Evolutionary conservation across 805 yeast genomes (phyloP).

Genomic region (Cyberlindnera xylosilytica): DNA sequence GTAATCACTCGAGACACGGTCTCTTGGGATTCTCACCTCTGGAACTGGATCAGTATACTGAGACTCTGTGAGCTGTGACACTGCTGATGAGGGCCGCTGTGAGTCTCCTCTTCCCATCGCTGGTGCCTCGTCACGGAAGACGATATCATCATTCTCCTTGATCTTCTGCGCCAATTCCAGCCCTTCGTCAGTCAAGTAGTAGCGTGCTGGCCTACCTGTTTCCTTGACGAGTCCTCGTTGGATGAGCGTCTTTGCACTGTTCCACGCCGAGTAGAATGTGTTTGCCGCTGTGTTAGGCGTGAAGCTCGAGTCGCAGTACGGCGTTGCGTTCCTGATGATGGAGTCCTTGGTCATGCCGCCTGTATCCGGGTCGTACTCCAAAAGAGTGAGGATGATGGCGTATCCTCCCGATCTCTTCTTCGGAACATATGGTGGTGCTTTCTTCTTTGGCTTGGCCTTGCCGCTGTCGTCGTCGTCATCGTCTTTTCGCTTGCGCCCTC

Average conservation of each 20-base stretch:
- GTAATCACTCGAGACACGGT: constrained; percentile 4
- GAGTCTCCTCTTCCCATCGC: background rate
- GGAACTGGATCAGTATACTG: constrained; percentile 5
- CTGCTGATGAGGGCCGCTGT: background rate
- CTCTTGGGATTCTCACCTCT: constrained; percentile 3
- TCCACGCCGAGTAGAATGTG: constrained; percentile 76
- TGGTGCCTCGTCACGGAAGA: constrained; percentile 25
- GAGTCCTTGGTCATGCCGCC: constrained; percentile 65
- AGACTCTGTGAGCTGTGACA: background rate
- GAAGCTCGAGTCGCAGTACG: constrained; percentile 58
- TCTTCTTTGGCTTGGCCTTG: constrained; percentile 18
- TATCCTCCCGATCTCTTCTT: constrained; percentile 77
- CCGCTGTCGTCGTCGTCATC: constrained; percentile 3
- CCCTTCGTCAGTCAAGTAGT: constrained; percentile 70
- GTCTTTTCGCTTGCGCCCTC: constrained; percentile 19
- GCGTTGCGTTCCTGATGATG: constrained; percentile 50
- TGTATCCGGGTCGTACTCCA: constrained; percentile 42
- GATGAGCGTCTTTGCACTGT: constrained; percentile 57
- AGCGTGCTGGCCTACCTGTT: constrained; percentile 57
- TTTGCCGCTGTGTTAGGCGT: constrained; percentile 54
- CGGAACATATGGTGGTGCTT: constrained; percentile 58
- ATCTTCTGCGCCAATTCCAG: constrained; percentile 55
- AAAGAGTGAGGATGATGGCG: constrained; percentile 67
- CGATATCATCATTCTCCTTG: constrained; percentile 41
- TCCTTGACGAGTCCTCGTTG: constrained; percentile 55